A percentile compares a stretch with the other conserved stretches of the same genome.
phyloP scores from a whole-genome alignment of 768 basidiomycete genomes.

The Phlegmacium glaucopus region DNA sequence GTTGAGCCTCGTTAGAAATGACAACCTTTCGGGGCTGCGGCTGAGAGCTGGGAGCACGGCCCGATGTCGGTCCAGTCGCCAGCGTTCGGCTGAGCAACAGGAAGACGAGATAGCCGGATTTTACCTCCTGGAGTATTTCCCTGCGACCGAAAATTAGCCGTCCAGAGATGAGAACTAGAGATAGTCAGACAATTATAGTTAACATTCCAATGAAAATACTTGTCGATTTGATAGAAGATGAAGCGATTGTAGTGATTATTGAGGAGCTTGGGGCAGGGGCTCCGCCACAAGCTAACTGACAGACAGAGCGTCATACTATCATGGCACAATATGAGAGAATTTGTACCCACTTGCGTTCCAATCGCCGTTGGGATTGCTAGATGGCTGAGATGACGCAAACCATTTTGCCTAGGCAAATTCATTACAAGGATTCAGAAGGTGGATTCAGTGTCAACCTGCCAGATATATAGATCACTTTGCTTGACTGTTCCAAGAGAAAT shows the following conservation, averaged over 20 bases:
- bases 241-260: conserved; percentile 10
- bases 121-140: conserved; percentile 50
- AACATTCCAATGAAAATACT: conserved; percentile 6
- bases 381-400: conserved; percentile 47
- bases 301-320: background rate
- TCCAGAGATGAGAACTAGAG: conserved; percentile 36
- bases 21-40: conserved; percentile 9
- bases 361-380: conserved; percentile 47
- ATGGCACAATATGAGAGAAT: background rate
- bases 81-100: conserved; percentile 15
- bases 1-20: background rate
- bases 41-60: conserved; percentile 34
- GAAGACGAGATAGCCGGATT: conserved; percentile 7
- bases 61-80: conserved; percentile 60
- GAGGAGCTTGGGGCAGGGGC: conserved; percentile 18
- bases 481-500: background rate
- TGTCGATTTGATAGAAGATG: conserved; percentile 20
- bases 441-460: conserved; percentile 41
- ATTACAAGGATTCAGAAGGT: background rate
- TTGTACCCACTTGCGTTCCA: conserved; percentile 57
- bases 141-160: conserved; percentile 63
- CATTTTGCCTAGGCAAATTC: conserved; percentile 51
- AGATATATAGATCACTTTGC: conserved; percentile 40
- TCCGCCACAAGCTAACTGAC: conserved; percentile 51
- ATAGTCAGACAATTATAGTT: background rate